phyloP scores from a whole-genome alignment of 345 rosid genomes.

The Dovyalis caffra region DNA sequence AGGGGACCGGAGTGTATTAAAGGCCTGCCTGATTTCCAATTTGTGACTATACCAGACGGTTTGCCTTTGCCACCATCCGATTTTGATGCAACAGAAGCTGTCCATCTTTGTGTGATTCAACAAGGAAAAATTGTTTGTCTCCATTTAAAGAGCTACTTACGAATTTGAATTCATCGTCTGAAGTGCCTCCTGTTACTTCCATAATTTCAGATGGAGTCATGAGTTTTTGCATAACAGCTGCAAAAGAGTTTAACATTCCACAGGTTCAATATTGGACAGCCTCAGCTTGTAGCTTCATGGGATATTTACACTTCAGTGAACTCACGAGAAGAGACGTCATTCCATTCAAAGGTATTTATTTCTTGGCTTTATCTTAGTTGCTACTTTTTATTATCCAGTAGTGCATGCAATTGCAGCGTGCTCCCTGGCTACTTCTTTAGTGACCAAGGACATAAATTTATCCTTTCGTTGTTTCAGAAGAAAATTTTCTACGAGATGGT shows the following conservation, averaged over 20 bases:
- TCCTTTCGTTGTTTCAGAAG: slow-evolving; percentile 24
- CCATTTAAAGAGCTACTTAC: slow-evolving; percentile 14
- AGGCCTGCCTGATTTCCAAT: slow-evolving; percentile 15
- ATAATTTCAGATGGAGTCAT: slow-evolving; percentile 15
- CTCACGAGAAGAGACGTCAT: slow-evolving; percentile 27
- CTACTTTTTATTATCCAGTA: neutral
- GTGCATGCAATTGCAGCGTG: neutral
- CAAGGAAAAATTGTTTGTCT: slow-evolving; percentile 6
- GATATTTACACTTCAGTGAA: slow-evolving; percentile 27
- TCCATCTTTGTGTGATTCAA: slow-evolving; percentile 12
- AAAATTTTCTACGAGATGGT: slow-evolving; percentile 26
- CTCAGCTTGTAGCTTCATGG: slow-evolving; percentile 18
- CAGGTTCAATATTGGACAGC: slow-evolving; percentile 21
- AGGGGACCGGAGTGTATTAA: slow-evolving; percentile 9
- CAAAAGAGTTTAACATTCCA: slow-evolving; percentile 3
- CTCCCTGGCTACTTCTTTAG: neutral
- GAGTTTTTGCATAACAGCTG: slow-evolving; percentile 17
- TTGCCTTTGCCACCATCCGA: slow-evolving; percentile 31
- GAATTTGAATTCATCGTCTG: slow-evolving; percentile 1
- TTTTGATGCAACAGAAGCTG: slow-evolving; percentile 14
- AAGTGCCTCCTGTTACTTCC: slow-evolving; percentile 12
- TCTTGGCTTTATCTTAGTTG: neutral
- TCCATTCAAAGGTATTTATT: slow-evolving; percentile 36
- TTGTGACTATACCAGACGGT: slow-evolving; percentile 33
- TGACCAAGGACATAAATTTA: neutral